Evolutionary conservation across 2,329 filamentous ascomycete species (phyloP).

Genomic region (Zymoseptoria ardabiliae): DNA sequence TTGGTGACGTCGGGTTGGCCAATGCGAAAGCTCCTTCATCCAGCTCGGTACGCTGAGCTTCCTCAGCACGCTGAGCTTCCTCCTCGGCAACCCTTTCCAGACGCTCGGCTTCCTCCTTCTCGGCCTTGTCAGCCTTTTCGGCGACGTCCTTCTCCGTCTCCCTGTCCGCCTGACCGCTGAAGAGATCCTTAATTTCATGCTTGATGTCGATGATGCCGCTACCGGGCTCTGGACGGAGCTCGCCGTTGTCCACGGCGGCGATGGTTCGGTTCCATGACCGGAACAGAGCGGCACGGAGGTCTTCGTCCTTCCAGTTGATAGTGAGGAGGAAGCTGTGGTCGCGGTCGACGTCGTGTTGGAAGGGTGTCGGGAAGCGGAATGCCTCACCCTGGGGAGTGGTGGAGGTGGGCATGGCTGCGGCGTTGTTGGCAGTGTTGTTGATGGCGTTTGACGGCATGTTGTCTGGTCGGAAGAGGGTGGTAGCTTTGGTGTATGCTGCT

Average conservation of each 20-base stretch:
- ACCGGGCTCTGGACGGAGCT: not conserved
- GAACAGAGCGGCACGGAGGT: not conserved
- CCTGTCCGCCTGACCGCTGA: not conserved
- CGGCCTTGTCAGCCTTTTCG: not conserved
- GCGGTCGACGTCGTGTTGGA: not conserved
- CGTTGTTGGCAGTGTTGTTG: not conserved
- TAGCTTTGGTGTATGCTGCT: not conserved
- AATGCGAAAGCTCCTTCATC: no score
- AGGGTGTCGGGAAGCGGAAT: not conserved
- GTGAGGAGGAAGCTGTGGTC: not conserved
- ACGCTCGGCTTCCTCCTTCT: not conserved
- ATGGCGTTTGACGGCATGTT: not conserved
- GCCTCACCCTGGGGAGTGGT: not conserved
- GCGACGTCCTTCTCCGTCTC: not conserved
- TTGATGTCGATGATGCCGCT: not conserved
- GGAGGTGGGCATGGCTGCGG: not conserved
- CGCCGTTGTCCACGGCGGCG: not conserved
- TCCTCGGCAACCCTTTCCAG: not conserved
- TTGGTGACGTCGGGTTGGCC: not conserved
- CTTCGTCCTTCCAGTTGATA: not conserved
- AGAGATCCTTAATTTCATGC: not conserved
- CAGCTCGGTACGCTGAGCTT: not conserved
- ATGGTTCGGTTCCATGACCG: not conserved
- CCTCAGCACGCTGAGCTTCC: not conserved
- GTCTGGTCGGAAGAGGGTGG: not conserved